These are phyloP conservation scores for Bolboschoenoplectus hybrid DNA, from an alignment of 202 grass and related monocot genomes.

Conservation along the genomic window DNA sequence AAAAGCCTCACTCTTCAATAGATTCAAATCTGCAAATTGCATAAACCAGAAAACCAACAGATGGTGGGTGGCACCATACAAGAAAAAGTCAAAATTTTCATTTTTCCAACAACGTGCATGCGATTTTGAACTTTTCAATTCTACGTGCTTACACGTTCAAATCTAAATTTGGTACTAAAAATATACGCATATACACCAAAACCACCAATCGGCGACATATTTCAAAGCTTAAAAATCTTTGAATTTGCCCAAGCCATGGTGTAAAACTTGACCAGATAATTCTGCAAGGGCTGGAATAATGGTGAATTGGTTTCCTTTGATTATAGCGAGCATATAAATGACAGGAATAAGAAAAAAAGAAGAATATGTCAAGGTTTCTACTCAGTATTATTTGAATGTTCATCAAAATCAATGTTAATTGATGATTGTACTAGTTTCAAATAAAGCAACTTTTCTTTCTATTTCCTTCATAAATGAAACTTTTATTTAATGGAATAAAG, in stretches of 20 bases:
- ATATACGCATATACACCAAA: conserved; percentile 13
- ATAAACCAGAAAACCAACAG: background rate
- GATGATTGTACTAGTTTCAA: background rate
- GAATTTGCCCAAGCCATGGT: background rate
- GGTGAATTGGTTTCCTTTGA: background rate
- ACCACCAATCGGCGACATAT: conserved; percentile 2
- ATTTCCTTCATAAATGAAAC: conserved; percentile 2
- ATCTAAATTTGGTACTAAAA: background rate
- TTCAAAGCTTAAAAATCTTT: conserved; percentile 10
- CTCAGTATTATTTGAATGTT: background rate
- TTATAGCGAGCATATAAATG: background rate
- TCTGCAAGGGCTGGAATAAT: background rate
- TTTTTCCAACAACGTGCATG: conserved; percentile 30
- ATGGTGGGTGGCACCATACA: conserved; percentile 9
- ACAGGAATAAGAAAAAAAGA: background rate
- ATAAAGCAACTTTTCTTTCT: background rate
- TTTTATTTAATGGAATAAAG: background rate
- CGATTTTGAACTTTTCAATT: conserved; percentile 18
- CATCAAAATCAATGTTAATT: conserved; percentile 26
- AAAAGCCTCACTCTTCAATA: background rate
- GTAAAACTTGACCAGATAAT: background rate
- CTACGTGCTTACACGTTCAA: conserved; percentile 38
- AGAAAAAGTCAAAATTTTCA: conserved; percentile 11
- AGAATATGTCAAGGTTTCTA: background rate
- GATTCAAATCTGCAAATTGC: background rate